Base-by-base conservation (phyloP, 192 early-diverging fungal genomes). In the Allomyces javanicus region DNA sequence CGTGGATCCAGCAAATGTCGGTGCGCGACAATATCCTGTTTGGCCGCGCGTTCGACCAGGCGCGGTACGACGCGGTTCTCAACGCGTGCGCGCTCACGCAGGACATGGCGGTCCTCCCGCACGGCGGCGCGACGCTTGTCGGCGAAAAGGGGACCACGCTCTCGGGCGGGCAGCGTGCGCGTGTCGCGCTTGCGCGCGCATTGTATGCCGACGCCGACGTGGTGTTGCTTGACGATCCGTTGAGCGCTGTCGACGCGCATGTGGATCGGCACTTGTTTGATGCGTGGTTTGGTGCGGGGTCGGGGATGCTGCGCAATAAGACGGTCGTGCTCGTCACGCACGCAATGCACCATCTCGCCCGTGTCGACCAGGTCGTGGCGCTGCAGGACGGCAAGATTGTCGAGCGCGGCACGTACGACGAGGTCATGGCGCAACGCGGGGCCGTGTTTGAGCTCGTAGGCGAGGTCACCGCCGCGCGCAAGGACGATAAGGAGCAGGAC, bases 1-100 rank as follows among this genome's bases (percentile, higher is more conserved):
- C 85, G 17, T 86, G 85, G 85, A 83, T 86, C 62, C 78, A 83
- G 72, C 84, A 85, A 63, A 82, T 78, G 10, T 78, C 83, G 12
- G 73, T 87, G 64, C 74, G 76, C 61, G 82, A 83, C 68, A 87
- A 86, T 71, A 84, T 87, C 63, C 64, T 87, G 65, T 86, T 87
- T 74, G 85, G 85, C 25, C 76, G 75, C 25, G 67, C 65, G 12
- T 79, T 76, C 33, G 76, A 86, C 65, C 74, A 72, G 64, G 76
- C 69, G 45, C 74, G 77, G 4, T 86, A 85, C 66, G 67, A 77
- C 27, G 64, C 68, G 9, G 83, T 85, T 25, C 68, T 86, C 43
- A 72, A 80, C 23, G 78, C 78, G 5, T 81, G 84, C 62, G 79
- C 78, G 23, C 66, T 84, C 66, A 68, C 73, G 3, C 76, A 73